phyloP scores from a whole-genome alignment of 2,329 filamentous ascomycete species.

The Trichoderma sp. region DNA sequence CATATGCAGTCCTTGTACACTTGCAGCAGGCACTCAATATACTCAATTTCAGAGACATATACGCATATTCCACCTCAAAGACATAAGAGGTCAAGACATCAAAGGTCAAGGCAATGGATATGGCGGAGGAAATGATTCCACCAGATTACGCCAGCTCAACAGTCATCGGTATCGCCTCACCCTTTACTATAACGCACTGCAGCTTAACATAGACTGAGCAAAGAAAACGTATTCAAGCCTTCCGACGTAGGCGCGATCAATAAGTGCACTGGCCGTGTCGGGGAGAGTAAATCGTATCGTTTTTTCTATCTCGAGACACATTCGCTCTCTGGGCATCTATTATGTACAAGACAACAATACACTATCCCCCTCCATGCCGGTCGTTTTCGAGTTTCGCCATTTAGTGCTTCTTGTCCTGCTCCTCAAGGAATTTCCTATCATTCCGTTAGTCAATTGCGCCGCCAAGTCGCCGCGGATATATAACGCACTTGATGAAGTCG shows the following conservation, averaged over 20 bases:
- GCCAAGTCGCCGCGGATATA: conserved; percentile 25
- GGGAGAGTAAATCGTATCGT: conserved; percentile 13
- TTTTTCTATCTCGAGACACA: conserved; percentile 13
- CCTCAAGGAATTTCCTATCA: conserved; percentile 41
- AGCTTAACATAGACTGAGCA: not conserved
- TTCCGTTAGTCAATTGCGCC: conserved; percentile 27
- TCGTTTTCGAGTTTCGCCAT: conserved; percentile 23
- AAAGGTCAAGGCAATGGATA: not conserved
- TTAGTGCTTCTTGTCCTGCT: conserved; percentile 44
- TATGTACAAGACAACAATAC: conserved; percentile 37
- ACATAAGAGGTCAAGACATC: not conserved
- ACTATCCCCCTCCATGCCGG: conserved; percentile 22
- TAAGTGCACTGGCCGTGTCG: not conserved
- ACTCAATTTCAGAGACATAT: not conserved
- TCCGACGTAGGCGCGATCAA: not conserved
- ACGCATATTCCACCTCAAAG: not conserved
- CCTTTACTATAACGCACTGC: not conserved
- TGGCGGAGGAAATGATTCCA: not conserved
- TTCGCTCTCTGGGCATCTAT: conserved; percentile 9
- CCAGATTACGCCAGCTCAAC: not conserved
- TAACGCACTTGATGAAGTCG: conserved; percentile 63
- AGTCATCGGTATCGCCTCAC: not conserved
- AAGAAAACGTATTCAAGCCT: not conserved
- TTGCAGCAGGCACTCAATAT: not conserved
- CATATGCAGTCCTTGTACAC: not conserved